Conservation (phyloP, 1,284 basidiomycete species). For the Microbotryomycetes sp. region DNA sequence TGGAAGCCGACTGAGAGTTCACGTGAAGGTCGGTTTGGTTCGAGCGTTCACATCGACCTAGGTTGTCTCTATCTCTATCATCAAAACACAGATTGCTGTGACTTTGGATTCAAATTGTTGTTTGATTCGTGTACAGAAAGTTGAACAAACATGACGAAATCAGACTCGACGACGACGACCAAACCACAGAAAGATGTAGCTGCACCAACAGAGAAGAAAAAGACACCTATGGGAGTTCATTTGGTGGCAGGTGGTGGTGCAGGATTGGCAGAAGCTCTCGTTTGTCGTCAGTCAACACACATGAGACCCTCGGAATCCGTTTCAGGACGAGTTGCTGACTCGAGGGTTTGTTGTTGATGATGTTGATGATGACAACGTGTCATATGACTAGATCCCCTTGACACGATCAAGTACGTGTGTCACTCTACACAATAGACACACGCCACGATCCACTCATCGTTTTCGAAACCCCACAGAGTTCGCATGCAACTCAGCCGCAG, state of each 20-base stretch:
- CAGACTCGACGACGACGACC: not conserved
- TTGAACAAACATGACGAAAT: not conserved
- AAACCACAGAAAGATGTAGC: not conserved
- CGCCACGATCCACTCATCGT: not conserved
- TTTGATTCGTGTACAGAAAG: not conserved
- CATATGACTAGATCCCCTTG: conserved; percentile 59
- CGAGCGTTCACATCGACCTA: no score
- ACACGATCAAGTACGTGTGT: conserved; percentile 71
- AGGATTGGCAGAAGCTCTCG: conserved; percentile 80
- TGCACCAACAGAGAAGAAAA: conserved; percentile 39
- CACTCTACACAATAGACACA: not conserved
- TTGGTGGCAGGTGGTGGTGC: conserved; percentile 86
- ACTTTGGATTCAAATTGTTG: no score
- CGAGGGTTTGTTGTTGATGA: not conserved
- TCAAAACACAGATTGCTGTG: no score
- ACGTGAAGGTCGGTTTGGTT: no score
- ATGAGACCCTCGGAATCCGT: not conserved
- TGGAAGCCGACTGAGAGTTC: no score
- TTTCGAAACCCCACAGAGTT: conserved; percentile 3
- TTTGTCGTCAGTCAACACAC: conserved; percentile 31
- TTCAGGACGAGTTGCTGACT: not conserved
- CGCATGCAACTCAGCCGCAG: conserved; percentile 54
- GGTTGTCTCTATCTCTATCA: no score
- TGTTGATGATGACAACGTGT: not conserved
- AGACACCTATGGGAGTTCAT: conserved; percentile 69